phyloP scores from a whole-genome alignment of 306 rosid species.

The Quercus agrifolia region DNA sequence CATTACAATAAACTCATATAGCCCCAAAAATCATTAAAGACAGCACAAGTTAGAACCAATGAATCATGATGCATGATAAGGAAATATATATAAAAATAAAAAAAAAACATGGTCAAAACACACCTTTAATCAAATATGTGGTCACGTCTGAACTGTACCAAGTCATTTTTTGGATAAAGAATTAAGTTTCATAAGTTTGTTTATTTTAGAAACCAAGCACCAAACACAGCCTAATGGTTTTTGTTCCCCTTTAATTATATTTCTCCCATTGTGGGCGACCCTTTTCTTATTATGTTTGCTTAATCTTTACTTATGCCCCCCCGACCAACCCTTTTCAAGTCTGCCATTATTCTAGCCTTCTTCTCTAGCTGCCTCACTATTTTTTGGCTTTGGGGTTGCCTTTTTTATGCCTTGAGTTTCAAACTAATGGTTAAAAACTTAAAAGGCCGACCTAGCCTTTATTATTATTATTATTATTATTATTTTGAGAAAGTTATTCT shows the following conservation, averaged over 20 bases:
- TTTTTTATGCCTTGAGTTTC: background rate
- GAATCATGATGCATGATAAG: background rate
- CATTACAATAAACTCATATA: background rate
- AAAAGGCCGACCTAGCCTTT: background rate
- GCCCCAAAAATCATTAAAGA: background rate
- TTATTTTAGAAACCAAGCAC: background rate
- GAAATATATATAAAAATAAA: background rate
- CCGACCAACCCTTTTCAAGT: constrained; percentile 32
- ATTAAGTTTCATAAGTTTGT: background rate
- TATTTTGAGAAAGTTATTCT: background rate
- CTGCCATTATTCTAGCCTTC: constrained; percentile 23
- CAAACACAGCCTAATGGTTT: background rate
- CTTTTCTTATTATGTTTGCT: constrained; percentile 41
- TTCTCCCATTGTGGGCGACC: constrained; percentile 5
- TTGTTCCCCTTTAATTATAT: background rate
- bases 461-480: background rate
- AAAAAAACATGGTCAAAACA: background rate
- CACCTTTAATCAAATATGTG: background rate
- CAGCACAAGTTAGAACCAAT: background rate
- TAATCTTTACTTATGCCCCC: constrained; percentile 37
- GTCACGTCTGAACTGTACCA: background rate
- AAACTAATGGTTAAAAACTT: background rate
- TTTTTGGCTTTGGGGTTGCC: constrained; percentile 9
- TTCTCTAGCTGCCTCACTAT: background rate
- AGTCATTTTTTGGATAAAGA: background rate